Percentiles rank a stretch among this genome's conserved stretches.
Conservation (phyloP, 2,329 filamentous ascomycete genomes). For the Calonectria leucothoes region DNA sequence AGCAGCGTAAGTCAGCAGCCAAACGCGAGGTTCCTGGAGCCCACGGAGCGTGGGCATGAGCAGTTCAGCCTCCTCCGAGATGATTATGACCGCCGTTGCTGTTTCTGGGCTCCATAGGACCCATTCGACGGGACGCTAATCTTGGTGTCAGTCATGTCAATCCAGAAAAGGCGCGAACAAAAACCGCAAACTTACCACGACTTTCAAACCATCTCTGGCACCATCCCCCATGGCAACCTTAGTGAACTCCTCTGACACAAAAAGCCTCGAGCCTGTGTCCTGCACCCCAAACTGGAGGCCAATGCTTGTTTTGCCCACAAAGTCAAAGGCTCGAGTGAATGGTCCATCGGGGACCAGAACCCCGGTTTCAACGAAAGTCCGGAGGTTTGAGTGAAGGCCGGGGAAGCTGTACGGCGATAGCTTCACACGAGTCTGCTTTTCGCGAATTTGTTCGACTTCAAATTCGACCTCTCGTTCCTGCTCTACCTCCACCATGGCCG, state of each 20-base stretch:
- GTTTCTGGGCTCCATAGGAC: constrained; percentile 64
- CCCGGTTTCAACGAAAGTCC: constrained; percentile 30
- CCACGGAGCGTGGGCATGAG: constrained; percentile 60
- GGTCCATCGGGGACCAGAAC: background rate
- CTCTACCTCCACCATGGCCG: constrained; percentile 69
- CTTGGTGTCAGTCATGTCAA: background rate
- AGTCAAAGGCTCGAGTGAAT: constrained; percentile 52
- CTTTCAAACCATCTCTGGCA: background rate
- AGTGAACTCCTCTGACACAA: constrained; percentile 46
- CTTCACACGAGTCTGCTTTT: constrained; percentile 60
- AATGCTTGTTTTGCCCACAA: constrained; percentile 42
- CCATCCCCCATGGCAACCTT: background rate
- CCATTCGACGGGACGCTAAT: constrained; percentile 67
- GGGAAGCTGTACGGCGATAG: constrained; percentile 55
- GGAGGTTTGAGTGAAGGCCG: constrained; percentile 59
- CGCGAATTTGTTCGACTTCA: constrained; percentile 67
- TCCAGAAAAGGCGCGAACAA: too few relatives aligned
- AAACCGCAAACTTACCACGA: background rate
- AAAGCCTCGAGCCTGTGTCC: constrained; percentile 32
- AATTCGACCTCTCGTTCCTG: constrained; percentile 70
- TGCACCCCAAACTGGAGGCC: constrained; percentile 49
- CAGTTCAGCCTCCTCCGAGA: constrained; percentile 71
- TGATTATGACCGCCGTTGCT: constrained; percentile 66
- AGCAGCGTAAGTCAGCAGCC: constrained; percentile 67
- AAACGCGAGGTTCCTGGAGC: background rate